Percentiles rank a stretch among this genome's conserved stretches.
These are phyloP conservation scores for Populus ilicifolia DNA, from an alignment of 345 rosid genomes.

Conservation along the genomic window DNA sequence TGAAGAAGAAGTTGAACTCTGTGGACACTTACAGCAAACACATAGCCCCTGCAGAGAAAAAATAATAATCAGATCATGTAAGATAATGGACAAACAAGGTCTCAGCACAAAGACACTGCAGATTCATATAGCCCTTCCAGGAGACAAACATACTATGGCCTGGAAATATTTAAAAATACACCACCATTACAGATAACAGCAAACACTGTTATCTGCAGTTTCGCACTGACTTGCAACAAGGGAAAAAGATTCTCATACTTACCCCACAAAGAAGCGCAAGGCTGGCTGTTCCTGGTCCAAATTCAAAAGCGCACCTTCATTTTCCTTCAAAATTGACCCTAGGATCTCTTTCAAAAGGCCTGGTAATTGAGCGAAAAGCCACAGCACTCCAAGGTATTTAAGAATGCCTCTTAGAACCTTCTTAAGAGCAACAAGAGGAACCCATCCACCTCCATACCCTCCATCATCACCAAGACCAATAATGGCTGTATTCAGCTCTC, in stretches of 20 bases:
- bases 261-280: constrained; percentile 98
- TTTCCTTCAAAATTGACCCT: constrained; percentile 88
- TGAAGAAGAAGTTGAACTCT: constrained; percentile 99
- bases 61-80: constrained; percentile 11
- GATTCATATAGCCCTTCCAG: not conserved
- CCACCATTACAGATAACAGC: not conserved
- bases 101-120: not conserved
- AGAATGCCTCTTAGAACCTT: constrained; percentile 94
- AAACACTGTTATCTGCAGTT: not conserved
- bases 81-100: not conserved
- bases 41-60: constrained; percentile 73
- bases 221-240: not conserved
- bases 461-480: constrained; percentile 99
- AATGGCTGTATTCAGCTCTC: constrained; percentile 92
- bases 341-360: constrained; percentile 88
- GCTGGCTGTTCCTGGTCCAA: constrained; percentile 99
- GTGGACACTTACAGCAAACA: constrained; percentile 94
- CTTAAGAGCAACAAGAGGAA: constrained; percentile 98
- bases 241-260: constrained; percentile 16
- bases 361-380: constrained; percentile 94
- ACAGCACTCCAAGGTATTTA: constrained; percentile 93
- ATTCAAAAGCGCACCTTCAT: constrained; percentile 92
- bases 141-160: not conserved
- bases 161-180: not conserved
- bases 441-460: constrained; percentile 99